Conservation (phyloP, 2,329 filamentous ascomycete species). For the Trichoderma simmonsii region DNA sequence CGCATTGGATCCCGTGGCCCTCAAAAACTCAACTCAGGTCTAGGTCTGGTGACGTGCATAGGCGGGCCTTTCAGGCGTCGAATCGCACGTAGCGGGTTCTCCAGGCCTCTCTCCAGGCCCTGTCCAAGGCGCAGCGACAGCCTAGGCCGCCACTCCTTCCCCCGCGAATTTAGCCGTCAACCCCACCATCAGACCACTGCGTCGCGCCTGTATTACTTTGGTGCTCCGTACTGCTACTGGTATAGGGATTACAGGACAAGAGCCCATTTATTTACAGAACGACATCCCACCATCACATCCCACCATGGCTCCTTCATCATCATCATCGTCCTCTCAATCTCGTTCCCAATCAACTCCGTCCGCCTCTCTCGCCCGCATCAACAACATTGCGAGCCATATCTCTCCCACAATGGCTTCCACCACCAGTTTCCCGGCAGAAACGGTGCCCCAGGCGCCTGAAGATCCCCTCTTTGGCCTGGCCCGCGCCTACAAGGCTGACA, state of each 20-base stretch:
- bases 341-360: conserved; percentile 35
- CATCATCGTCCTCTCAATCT: conserved; percentile 20
- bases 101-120: neutral
- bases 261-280: neutral
- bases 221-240: neutral
- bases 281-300: conserved; percentile 16
- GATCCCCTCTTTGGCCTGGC: conserved; percentile 93
- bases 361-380: conserved; percentile 52
- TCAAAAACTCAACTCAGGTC: neutral
- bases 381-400: conserved; percentile 69
- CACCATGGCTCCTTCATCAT: conserved; percentile 31
- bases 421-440: conserved; percentile 71
- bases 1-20: neutral
- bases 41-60: conserved; percentile 12
- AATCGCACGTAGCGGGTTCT: conserved; percentile 1
- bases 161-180: conserved; percentile 13
- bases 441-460: conserved; percentile 86
- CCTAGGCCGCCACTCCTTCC: neutral
- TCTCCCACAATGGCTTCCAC: conserved; percentile 48
- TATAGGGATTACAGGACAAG: neutral
- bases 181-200: conserved; percentile 17
- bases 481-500: conserved; percentile 80
- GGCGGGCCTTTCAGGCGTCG: neutral
- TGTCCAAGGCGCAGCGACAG: neutral
- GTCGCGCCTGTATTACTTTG: neutral